Percentiles rank a stretch among this genome's conserved stretches.
These are phyloP conservation scores for Suhomyces bribrorum DNA, from an alignment of 1,139 yeast genomes.

Conservation along the genomic window DNA sequence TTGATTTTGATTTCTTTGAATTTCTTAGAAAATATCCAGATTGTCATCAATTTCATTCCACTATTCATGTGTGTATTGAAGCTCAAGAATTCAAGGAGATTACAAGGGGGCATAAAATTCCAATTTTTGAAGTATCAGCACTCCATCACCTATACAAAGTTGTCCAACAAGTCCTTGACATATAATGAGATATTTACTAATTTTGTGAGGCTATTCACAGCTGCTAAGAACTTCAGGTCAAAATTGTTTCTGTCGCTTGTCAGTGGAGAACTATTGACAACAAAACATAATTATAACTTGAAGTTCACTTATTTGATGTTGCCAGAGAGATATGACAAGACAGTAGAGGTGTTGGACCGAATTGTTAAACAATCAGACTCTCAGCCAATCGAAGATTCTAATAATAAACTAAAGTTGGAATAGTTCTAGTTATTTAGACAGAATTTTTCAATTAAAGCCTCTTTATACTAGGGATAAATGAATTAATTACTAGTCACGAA, in stretches of 20 bases:
- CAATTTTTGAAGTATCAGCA: conserved; percentile 23
- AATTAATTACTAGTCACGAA: too few relatives aligned
- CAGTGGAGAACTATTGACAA: conserved; percentile 33
- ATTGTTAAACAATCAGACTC: not conserved
- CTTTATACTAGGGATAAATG: too few relatives aligned
- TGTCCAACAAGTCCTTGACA: conserved; percentile 43
- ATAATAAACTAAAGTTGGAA: too few relatives aligned
- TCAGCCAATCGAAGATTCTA: not conserved
- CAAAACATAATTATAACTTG: conserved; percentile 32
- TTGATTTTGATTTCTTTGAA: conserved; percentile 52
- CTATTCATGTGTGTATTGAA: conserved; percentile 77
- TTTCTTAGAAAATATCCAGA: conserved; percentile 59
- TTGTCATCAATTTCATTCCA: conserved; percentile 81
- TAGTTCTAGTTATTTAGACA: too few relatives aligned
- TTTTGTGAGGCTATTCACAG: conserved; percentile 33
- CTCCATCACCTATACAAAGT: conserved; percentile 27
- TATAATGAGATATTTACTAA: conserved; percentile 40
- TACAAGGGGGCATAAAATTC: conserved; percentile 85
- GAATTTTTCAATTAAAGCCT: too few relatives aligned
- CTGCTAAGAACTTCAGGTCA: conserved; percentile 32
- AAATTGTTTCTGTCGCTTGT: conserved; percentile 31
- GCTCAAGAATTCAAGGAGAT: conserved; percentile 75
- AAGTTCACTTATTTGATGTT: conserved; percentile 46
- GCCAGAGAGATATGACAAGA: conserved; percentile 37
- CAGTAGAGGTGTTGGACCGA: conserved; percentile 12